A percentile compares a stretch with the other conserved stretches of the same genome.
phyloP scores from a whole-genome alignment of 2,329 filamentous ascomycete genomes.

The Colletotrichum costaricense region DNA sequence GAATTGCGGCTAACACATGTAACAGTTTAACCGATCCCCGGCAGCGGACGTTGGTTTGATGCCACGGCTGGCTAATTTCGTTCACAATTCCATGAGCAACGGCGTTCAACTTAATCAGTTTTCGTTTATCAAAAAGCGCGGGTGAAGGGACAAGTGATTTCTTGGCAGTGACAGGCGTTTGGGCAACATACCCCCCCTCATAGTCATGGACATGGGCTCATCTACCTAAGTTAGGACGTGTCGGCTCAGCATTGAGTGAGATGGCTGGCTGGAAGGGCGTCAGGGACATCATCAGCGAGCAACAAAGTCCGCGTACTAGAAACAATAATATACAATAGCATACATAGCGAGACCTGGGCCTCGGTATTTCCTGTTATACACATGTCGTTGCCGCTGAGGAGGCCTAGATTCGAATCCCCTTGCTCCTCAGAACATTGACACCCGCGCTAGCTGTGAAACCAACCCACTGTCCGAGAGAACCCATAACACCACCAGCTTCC shows the following conservation, averaged over 20 bases:
- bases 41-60: conserved; percentile 58
- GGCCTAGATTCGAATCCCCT: conserved; percentile 80
- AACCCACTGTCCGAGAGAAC: conserved; percentile 79
- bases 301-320: conserved; percentile 17
- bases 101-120: not conserved
- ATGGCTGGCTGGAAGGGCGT: not conserved
- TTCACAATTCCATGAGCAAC: not conserved
- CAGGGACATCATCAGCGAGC: not conserved
- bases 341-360: not conserved
- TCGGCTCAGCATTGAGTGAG: not conserved
- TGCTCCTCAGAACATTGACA: conserved; percentile 87
- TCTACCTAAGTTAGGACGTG: not conserved
- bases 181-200: not conserved
- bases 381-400: not conserved
- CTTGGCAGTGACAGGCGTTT: not conserved
- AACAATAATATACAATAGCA: not conserved
- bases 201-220: not conserved
- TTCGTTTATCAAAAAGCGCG: not conserved
- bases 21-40: conserved; percentile 69
- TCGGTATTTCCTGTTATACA: not conserved
- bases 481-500: conserved; percentile 70
- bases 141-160: not conserved
- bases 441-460: conserved; percentile 82
- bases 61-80: not conserved
- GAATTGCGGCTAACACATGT: conserved; percentile 39